Base-by-base conservation (phyloP, 83 land plant genomes). In the Picea engelmannii region DNA sequence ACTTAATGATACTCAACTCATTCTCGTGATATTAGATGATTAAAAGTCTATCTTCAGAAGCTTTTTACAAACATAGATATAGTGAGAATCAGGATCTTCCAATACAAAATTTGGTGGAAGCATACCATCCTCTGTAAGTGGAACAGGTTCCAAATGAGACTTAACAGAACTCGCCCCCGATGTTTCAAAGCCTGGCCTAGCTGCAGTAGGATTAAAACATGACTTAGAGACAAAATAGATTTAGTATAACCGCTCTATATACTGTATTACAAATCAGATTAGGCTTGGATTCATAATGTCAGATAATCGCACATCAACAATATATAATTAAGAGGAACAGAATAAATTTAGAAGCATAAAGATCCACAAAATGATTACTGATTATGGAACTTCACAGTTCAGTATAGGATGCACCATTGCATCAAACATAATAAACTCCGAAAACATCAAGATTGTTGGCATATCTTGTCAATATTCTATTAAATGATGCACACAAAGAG, bases 61-160 rank as follows among this genome's bases (percentile, higher is more conserved):
- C 84, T 95, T 95, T 74, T 69, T 81, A 80, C 97, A 95, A 20
- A 93, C 88, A 76, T 95, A 95, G 24, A 95, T 89, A 74, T 89
- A 95, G 82, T 95, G 97, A 20, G 90, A 93, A 40, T 95, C 97
- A 52, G 97, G 97, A 86, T 95, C 97, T 81, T 95, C 94, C 76
- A 91, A 63, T 66, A 81, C 86, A 86, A 85, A 93, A 80, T 77
- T 81, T 27, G 85, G 60, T 24, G 87, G 86, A 68, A 90, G 89
- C 63, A 84, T 18, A 78, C 95, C 93, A 20, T 82, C 74, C 38
- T 88, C 91, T 5, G 91, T 91, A 1, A 81, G 82, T 59, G 91
- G 90, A 66, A 93, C 88, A 44, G 92, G 90, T 83, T 91, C 91
- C 85, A 88, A 21, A 78, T 74, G 68, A 6, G 86, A 84, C 63